These are phyloP conservation scores for Telopea speciosissima DNA, from an alignment of 177 flowering plant species.

Conservation along the genomic window DNA sequence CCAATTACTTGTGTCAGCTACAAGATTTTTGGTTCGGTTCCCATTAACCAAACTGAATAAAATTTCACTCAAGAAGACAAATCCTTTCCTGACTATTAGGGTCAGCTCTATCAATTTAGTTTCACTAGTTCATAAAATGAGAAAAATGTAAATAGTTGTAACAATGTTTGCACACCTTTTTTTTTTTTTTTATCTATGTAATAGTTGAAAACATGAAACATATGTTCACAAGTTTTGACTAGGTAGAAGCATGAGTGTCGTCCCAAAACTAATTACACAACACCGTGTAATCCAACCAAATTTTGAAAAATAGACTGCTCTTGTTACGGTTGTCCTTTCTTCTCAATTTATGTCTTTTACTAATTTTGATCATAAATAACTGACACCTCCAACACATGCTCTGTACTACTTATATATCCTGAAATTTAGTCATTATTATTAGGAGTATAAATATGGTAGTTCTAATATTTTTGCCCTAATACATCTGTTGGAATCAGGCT, in stretches of 20 bases:
- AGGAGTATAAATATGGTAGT: not conserved
- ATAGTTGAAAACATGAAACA: not conserved
- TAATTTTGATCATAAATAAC: not conserved
- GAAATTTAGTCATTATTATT: not conserved
- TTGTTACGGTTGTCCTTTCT: not conserved
- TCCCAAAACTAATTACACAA: not conserved
- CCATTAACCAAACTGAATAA: too few relatives aligned
- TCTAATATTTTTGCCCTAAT: conserved; percentile 1
- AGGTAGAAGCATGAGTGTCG: not conserved
- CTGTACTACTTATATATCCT: not conserved
- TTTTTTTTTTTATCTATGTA: not conserved
- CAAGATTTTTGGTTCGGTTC: too few relatives aligned
- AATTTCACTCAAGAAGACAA: too few relatives aligned
- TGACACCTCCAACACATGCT: not conserved
- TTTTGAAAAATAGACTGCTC: too few relatives aligned
- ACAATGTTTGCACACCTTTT: too few relatives aligned
- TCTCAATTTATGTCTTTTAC: not conserved
- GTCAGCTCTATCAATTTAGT: too few relatives aligned
- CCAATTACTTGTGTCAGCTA: too few relatives aligned
- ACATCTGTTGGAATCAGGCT: conserved; percentile 32
- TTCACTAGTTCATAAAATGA: too few relatives aligned
- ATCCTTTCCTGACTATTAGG: too few relatives aligned
- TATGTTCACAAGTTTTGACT: not conserved
- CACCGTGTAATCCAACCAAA: not conserved
- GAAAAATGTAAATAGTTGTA: not conserved